These are phyloP conservation scores for Scheffersomyces parashehatae DNA, from an alignment of 1,139 yeast species.

Conservation along the genomic window DNA sequence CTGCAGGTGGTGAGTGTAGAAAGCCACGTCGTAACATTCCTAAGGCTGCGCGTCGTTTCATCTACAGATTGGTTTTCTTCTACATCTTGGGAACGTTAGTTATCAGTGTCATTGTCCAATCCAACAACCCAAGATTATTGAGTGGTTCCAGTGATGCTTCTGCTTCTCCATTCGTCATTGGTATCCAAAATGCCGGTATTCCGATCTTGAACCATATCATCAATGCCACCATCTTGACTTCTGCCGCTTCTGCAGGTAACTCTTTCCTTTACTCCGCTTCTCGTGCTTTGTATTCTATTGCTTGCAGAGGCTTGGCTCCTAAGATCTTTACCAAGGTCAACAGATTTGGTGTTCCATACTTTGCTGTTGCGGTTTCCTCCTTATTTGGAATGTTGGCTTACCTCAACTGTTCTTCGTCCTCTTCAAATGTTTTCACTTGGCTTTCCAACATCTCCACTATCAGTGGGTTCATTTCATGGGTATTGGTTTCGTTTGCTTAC, in stretches of 20 bases:
- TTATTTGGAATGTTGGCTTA: constrained; percentile 59
- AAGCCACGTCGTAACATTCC: constrained; percentile 48
- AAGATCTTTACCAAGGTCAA: constrained; percentile 53
- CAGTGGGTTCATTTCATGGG: constrained; percentile 72
- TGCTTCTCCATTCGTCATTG: constrained; percentile 52
- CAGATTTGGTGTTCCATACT: constrained; percentile 62
- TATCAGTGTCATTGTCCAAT: constrained; percentile 47
- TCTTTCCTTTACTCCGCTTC: constrained; percentile 73
- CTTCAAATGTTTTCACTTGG: constrained; percentile 61
- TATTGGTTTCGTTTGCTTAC: constrained; percentile 47
- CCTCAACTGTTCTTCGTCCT: constrained; percentile 56
- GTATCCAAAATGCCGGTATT: constrained; percentile 61
- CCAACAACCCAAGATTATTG: constrained; percentile 33
- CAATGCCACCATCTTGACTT: constrained; percentile 67
- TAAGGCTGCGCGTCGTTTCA: constrained; percentile 47
- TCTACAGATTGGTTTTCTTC: constrained; percentile 49
- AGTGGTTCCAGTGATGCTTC: constrained; percentile 39
- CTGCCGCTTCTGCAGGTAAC: constrained; percentile 73
- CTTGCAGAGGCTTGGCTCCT: constrained; percentile 67
- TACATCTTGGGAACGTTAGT: constrained; percentile 48
- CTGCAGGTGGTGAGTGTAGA: constrained; percentile 43
- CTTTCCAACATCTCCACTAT: constrained; percentile 72
- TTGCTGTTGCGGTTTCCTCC: constrained; percentile 44
- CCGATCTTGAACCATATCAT: constrained; percentile 62
- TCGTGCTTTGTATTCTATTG: constrained; percentile 64